Percentiles rank a stretch among this genome's conserved stretches.
Evolutionary conservation across 371 early-diverging fungal genomes (phyloP).

Genomic region (Zychaea mexicana): DNA sequence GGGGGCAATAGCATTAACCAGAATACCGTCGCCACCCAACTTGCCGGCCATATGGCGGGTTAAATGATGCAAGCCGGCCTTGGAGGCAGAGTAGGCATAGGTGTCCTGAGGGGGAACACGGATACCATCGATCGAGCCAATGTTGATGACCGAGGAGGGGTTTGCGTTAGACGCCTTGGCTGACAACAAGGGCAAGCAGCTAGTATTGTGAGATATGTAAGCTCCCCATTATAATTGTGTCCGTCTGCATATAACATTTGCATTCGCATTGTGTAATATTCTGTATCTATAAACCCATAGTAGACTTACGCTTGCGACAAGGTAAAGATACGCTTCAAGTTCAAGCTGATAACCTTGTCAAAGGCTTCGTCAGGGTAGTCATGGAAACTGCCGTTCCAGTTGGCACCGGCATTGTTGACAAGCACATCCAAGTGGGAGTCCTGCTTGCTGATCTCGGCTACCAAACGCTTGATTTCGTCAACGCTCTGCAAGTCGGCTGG

Average conservation of each 20-base stretch:
- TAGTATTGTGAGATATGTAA: conserved; percentile 6
- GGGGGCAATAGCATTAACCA: conserved; percentile 87
- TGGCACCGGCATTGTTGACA: conserved; percentile 85
- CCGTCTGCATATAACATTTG: background rate
- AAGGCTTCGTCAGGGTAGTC: conserved; percentile 67
- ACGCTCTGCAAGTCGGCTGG: conserved; percentile 76
- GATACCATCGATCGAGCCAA: conserved; percentile 72
- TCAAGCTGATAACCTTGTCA: conserved; percentile 81
- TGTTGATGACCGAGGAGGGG: conserved; percentile 57
- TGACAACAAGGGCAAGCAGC: conserved; percentile 74
- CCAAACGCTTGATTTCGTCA: conserved; percentile 60
- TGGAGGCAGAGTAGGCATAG: conserved; percentile 72
- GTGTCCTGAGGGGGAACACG: conserved; percentile 29
- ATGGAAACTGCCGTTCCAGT: conserved; percentile 61
- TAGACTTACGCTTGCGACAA: conserved; percentile 73
- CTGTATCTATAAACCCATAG: background rate
- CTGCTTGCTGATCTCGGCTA: conserved; percentile 53
- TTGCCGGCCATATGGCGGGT: conserved; percentile 69
- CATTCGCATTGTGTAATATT: too few species aligned
- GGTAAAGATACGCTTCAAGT: conserved; percentile 81
- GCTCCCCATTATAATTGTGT: background rate
- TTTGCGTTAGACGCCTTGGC: conserved; percentile 51
- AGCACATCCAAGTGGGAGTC: conserved; percentile 79
- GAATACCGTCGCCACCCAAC: conserved; percentile 60
- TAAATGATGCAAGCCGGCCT: conserved; percentile 78